phyloP scores from a whole-genome alignment of 2,329 filamentous ascomycete genomes.

The Fusarium metavorans region DNA sequence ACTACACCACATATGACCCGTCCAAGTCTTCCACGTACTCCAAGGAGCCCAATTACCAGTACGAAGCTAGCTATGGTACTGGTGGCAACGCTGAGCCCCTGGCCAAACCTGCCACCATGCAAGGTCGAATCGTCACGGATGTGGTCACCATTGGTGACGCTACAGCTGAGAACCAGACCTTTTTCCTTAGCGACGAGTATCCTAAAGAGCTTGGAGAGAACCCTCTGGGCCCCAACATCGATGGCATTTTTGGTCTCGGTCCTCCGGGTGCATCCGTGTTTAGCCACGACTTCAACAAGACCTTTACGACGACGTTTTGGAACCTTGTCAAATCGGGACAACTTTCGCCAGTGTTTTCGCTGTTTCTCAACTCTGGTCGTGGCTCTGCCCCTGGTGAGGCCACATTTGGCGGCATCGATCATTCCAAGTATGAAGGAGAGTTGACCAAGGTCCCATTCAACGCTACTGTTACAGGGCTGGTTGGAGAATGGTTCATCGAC shows the following conservation, averaged over 20 bases:
- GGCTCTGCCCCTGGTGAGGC: not conserved
- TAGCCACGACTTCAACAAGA: not conserved
- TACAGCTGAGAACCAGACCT: not conserved
- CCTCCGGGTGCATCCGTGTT: not conserved
- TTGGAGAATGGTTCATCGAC: not conserved
- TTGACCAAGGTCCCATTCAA: not conserved
- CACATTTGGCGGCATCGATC: not conserved
- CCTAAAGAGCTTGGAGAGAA: not conserved
- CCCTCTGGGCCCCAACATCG: not conserved
- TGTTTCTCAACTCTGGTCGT: not conserved
- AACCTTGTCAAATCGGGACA: not conserved
- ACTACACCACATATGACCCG: not conserved
- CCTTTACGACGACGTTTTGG: not conserved
- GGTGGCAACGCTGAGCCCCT: not conserved
- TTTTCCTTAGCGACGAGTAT: not conserved
- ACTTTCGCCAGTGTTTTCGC: not conserved
- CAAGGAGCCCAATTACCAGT: not conserved
- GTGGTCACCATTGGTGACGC: not conserved
- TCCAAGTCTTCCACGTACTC: not conserved
- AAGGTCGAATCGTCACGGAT: not conserved
- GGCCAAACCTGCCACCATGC: not conserved
- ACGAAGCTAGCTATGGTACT: not conserved
- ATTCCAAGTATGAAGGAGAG: not conserved
- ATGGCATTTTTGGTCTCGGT: not conserved
- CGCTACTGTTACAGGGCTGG: not conserved